Evolutionary conservation across 2,329 filamentous ascomycete genomes (phyloP), one percentile per base, ranked within the genome.

Genomic region (Aspergillus candidus): DNA sequence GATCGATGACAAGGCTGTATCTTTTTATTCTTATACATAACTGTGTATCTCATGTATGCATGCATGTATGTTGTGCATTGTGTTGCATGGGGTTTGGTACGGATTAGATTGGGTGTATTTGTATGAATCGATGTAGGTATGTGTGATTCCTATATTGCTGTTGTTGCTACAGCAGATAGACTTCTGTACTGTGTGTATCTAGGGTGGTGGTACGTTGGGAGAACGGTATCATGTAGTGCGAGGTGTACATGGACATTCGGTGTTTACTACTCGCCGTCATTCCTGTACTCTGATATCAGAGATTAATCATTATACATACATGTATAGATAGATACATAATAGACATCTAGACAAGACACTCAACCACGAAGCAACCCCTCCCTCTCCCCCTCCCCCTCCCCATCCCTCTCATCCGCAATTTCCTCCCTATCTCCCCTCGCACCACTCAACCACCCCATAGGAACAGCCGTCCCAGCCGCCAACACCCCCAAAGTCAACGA

Each of bases 401-500:
- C 34, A 18, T 44, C 40, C 17, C 38, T 47, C 43, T 49, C 48
- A 15, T 44, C 39, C 37, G 35, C 43, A 2, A 43, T 44, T 31
- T 45, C 41, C 15, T 18, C 46, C 32, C 46, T 18, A 18, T 18
- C 40, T 13, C 32, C 31, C 27, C 34, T 17, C 12, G 8, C 34
- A 6, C 30, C 37, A 30, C 49, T 15, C 4, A 58, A 40, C 51
- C 46, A 56, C 11, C 58, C 37, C 51, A 59, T 59, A 11, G 58
- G 54, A 15, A 63, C 11, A 4, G 57, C 56, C 27, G 61, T 62
- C 17, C 52, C 34, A n/a, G 48, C 55, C 18, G 51, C 53, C 43
- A 66, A 43, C 32, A 59, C 43, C 2, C 57, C 64, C 46, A 67
- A 44, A 14, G 54, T 55, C 42, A 46, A 51, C 8, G 53, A 48